Base-by-base conservation (phyloP, 768 basidiomycete species). In the Boletus reticuloceps region DNA sequence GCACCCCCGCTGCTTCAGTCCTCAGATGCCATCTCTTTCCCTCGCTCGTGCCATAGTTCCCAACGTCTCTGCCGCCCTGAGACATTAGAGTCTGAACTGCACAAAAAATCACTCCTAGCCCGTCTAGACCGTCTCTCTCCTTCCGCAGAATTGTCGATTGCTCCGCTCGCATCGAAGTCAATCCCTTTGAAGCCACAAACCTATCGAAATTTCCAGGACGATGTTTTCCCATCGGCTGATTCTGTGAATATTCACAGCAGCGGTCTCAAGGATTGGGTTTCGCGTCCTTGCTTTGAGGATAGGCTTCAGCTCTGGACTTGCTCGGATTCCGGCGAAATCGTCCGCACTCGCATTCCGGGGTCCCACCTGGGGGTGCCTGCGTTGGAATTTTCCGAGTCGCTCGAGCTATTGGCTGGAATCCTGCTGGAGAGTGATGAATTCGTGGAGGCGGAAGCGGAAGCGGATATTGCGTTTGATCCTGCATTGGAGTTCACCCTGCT, bases 221-320 rank as follows among this genome's bases (percentile, higher is more conserved):
- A 58, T 55, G 22, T 58, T 32, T 66, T 70, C 46, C 60, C 57
- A 29, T 49, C 54, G 44, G 38, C 58, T 6, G 60, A 58, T 42
- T 58, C 53, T 17, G 51, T 61, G 25, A 50, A 46, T 49, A 50
- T 59, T 44, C 64, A 70, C 39, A 86, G 85, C 64, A 73, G 74
- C 14, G 85, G 86, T 51, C 73, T 92, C 44, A 78, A 77, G 41
- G 78, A 73, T n/a, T 92, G 90, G 90, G 76, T 82, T 57, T 74
- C 77, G 37, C 85, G 89, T 5, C 84, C 86, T 25, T 86, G 86
- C 65, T 91, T 89, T 67, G 89, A 92, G 69, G 88, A 91, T 53
- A 77, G 88, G 32, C 73, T 80, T 58, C 70, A 74, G 27, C 74
- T 88, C 5, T 87, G 84, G 74, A 69, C 79, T 13, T 75, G 76